These are phyloP conservation scores for Pichia sp. DNA, from an alignment of 1,139 yeast species.

Conservation along the genomic window DNA sequence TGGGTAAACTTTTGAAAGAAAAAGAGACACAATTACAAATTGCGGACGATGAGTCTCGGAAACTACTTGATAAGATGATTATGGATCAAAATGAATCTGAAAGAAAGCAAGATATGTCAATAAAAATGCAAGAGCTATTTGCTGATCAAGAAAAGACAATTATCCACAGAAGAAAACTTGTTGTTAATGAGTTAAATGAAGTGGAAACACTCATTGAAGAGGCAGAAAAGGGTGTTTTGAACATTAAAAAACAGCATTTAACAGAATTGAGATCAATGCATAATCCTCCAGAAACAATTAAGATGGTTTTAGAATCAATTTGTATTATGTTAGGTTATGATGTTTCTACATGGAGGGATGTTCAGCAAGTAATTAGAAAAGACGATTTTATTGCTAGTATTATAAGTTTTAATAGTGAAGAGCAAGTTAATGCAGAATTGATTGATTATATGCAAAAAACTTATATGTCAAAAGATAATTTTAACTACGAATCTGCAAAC, in stretches of 20 bases:
- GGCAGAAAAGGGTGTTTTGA: constrained; percentile 82
- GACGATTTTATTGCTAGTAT: constrained; percentile 87
- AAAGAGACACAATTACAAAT: constrained; percentile 44
- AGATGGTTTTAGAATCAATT: constrained; percentile 81
- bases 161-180: constrained; percentile 46
- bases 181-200: constrained; percentile 55
- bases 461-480: constrained; percentile 60
- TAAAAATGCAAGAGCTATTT: constrained; percentile 66
- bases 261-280: constrained; percentile 85
- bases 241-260: constrained; percentile 85
- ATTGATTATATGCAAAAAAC: constrained; percentile 50
- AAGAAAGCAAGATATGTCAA: constrained; percentile 78
- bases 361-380: constrained; percentile 68
- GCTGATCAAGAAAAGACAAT: constrained; percentile 62
- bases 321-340: constrained; percentile 72
- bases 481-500: constrained; percentile 66
- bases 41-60: constrained; percentile 66
- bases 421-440: constrained; percentile 48
- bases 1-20: constrained; percentile 47
- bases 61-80: constrained; percentile 72
- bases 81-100: constrained; percentile 90
- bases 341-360: constrained; percentile 74
- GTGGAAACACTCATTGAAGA: constrained; percentile 84
- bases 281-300: constrained; percentile 87
- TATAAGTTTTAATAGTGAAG: constrained; percentile 64